Evolutionary conservation across 2,329 filamentous ascomycete genomes (phyloP).

Genomic region (Fulvia fulva): DNA sequence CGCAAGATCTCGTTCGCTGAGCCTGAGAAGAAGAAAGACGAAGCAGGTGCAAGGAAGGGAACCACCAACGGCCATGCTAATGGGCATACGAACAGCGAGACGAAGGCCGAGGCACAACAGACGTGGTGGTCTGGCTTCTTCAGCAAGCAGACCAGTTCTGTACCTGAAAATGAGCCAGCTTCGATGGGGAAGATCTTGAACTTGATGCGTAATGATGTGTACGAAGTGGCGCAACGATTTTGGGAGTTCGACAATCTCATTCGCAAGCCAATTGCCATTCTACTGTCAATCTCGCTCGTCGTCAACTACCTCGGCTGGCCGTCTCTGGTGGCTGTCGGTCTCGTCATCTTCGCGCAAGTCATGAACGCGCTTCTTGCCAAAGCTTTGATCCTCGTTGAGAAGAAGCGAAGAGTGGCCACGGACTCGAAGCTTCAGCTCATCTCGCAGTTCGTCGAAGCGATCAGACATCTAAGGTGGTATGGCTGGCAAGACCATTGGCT

Average conservation of each 20-base stretch:
- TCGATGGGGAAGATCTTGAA: slow-evolving; percentile 91
- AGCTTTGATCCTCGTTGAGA: slow-evolving; percentile 64
- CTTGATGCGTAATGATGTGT: slow-evolving; percentile 74
- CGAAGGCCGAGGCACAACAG: neutral
- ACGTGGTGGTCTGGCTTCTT: slow-evolving; percentile 8
- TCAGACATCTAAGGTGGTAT: slow-evolving; percentile 76
- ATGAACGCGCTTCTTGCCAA: slow-evolving; percentile 66
- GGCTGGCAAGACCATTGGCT: slow-evolving; percentile 78
- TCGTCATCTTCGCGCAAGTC: slow-evolving; percentile 58
- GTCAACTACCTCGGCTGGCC: slow-evolving; percentile 77
- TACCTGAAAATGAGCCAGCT: slow-evolving; percentile 54
- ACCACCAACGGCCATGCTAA: slow-evolving; percentile 22
- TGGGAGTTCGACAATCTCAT: slow-evolving; percentile 81
- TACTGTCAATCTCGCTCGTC: slow-evolving; percentile 69
- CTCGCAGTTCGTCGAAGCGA: slow-evolving; percentile 81
- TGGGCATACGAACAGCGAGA: slow-evolving; percentile 6
- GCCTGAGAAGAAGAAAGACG: slow-evolving; percentile 10
- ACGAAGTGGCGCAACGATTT: slow-evolving; percentile 74
- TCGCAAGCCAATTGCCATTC: slow-evolving; percentile 70
- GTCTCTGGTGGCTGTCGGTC: slow-evolving; percentile 66
- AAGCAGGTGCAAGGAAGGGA: slow-evolving; percentile 1
- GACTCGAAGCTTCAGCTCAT: slow-evolving; percentile 76
- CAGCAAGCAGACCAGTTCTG: slow-evolving; percentile 7
- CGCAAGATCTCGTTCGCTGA: slow-evolving; percentile 53
- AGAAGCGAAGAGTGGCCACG: slow-evolving; percentile 65